phyloP scores from a whole-genome alignment of 345 rosid genomes.

The Passiflora organensis region DNA sequence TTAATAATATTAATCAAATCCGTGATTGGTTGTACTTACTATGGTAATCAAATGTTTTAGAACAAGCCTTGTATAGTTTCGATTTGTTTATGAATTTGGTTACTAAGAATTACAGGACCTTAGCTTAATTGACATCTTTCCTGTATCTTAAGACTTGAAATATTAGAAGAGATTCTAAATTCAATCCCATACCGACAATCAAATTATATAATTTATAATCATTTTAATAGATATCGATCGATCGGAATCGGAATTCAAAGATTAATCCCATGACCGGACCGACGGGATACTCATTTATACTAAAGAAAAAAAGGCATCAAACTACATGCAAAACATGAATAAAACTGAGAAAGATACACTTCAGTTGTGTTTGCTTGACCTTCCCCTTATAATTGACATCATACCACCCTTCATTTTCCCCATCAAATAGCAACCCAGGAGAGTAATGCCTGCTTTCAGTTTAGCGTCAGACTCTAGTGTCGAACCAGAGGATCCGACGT shows the following conservation, averaged over 20 bases:
- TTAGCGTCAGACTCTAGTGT: constrained; percentile 29
- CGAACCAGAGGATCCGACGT: constrained; percentile 22
- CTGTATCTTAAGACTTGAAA: too few relatives aligned
- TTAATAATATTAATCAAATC: too few relatives aligned
- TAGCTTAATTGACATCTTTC: too few relatives aligned
- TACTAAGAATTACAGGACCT: too few relatives aligned
- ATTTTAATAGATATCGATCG: background rate
- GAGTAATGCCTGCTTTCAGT: constrained; percentile 10
- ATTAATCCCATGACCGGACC: background rate
- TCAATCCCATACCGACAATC: too few relatives aligned
- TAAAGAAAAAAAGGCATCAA: too few relatives aligned
- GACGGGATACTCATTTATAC: background rate
- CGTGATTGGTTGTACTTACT: too few relatives aligned
- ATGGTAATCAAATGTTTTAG: too few relatives aligned
- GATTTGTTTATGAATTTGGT: too few relatives aligned
- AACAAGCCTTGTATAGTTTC: too few relatives aligned
- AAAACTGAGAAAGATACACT: background rate
- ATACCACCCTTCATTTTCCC: constrained; percentile 43
- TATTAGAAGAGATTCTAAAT: too few relatives aligned
- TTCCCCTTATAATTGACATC: constrained; percentile 16
- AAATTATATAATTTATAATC: too few relatives aligned
- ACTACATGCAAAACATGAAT: background rate
- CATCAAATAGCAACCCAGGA: constrained; percentile 35
- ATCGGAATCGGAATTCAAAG: background rate
- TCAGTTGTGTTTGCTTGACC: background rate